These are phyloP conservation scores for Annulohypoxylon moriforme DNA, from an alignment of 495 filamentous ascomycete species.

Conservation along the genomic window DNA sequence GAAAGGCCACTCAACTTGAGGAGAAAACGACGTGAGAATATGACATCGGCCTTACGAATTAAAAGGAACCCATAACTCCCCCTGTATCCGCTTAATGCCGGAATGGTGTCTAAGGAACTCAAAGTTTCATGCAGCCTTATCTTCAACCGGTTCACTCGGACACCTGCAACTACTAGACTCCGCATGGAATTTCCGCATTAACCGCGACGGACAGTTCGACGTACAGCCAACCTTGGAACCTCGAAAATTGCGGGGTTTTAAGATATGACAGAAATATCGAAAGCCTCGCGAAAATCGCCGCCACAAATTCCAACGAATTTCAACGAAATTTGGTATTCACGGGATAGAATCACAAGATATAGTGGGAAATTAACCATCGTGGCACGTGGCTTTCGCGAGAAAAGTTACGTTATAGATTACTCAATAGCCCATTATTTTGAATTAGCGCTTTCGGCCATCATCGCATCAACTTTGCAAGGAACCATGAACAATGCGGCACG, in stretches of 20 bases:
- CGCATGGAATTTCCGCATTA: conserved; percentile 21
- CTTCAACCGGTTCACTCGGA: not conserved
- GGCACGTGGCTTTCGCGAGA: conserved; percentile 18
- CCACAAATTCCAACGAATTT: not conserved
- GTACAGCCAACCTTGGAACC: not conserved
- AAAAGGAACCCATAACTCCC: not conserved
- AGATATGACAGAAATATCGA: conserved; percentile 11
- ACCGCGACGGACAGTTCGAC: conserved; percentile 11
- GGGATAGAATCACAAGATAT: not conserved
- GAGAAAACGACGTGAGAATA: conserved; percentile 34
- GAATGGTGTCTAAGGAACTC: not conserved
- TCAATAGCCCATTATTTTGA: conserved; percentile 22
- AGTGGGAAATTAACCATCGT: conserved; percentile 15
- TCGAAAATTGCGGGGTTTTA: conserved; percentile 20
- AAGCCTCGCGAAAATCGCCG: not conserved
- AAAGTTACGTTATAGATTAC: conserved; percentile 42
- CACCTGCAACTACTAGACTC: not conserved
- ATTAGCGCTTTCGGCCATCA: conserved; percentile 37
- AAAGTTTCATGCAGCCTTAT: conserved; percentile 1
- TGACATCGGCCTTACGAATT: not conserved
- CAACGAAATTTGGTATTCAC: not conserved
- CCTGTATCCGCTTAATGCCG: conserved; percentile 14
- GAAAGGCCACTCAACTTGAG: conserved; percentile 36
- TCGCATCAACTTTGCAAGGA: conserved; percentile 26
- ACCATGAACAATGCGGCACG: conserved; percentile 5